These are phyloP conservation scores for Elsinoe australis DNA, from an alignment of 2,329 filamentous ascomycete species.

Conservation along the genomic window DNA sequence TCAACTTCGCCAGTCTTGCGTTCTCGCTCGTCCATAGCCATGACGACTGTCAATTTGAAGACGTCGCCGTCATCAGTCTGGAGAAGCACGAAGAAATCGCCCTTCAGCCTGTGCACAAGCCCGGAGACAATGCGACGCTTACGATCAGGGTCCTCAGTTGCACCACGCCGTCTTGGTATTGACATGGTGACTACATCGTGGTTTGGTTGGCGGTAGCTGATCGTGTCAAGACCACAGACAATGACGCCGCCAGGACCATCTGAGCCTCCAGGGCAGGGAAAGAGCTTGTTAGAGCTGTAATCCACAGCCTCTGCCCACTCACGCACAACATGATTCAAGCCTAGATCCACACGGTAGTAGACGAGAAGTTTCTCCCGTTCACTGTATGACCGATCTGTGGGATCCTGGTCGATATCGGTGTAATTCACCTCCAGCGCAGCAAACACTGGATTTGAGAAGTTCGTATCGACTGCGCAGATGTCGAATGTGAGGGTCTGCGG, in stretches of 20 bases:
- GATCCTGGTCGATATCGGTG: slow-evolving; percentile 81
- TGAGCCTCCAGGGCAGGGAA: slow-evolving; percentile 88
- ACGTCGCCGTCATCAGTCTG: slow-evolving; percentile 97
- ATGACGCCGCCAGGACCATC: slow-evolving; percentile 93
- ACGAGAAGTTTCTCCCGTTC: slow-evolving; percentile 85
- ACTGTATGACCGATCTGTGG: slow-evolving; percentile 70
- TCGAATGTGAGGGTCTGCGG: slow-evolving; percentile 84
- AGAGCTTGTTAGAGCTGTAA: slow-evolving; percentile 77
- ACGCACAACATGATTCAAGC: slow-evolving; percentile 91
- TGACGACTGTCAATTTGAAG: slow-evolving; percentile 92
- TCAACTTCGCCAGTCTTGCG: slow-evolving; percentile 74
- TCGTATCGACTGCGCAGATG: slow-evolving; percentile 82
- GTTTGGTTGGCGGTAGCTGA: slow-evolving; percentile 96
- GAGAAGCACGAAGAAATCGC: slow-evolving; percentile 89
- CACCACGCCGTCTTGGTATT: slow-evolving; percentile 77
- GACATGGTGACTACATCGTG: slow-evolving; percentile 82
- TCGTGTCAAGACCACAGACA: slow-evolving; percentile 87
- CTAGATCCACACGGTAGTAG: slow-evolving; percentile 95
- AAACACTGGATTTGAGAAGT: slow-evolving; percentile 95
- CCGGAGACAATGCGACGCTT: slow-evolving; percentile 82
- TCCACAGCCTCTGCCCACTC: slow-evolving; percentile 96
- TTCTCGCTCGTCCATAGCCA: slow-evolving; percentile 72
- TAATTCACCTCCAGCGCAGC: slow-evolving; percentile 93
- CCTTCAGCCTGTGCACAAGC: slow-evolving; percentile 96
- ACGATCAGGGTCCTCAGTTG: slow-evolving; percentile 83